Conservation (phyloP, 352 stramenopile species). For the Globisporangium sylvaticum region DNA sequence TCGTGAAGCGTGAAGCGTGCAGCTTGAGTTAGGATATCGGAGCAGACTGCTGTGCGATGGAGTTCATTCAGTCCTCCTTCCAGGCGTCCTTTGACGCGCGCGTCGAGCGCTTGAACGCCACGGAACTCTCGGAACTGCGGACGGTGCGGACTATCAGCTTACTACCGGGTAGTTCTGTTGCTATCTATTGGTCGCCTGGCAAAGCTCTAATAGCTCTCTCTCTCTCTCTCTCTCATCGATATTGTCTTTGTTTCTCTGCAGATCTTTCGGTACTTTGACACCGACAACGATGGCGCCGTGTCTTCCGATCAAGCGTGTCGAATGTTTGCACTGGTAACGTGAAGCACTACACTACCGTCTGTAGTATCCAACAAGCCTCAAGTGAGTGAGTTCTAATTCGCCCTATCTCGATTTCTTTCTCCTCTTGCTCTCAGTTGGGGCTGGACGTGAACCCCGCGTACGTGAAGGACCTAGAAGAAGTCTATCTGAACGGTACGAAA, state of each 20-base stretch:
- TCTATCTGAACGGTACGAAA: conserved; percentile 54
- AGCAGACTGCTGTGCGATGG: conserved; percentile 23
- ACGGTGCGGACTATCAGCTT: conserved; percentile 25
- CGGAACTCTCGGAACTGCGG: conserved; percentile 49
- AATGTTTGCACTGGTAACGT: conserved; percentile 55
- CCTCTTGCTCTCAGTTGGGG: conserved; percentile 28
- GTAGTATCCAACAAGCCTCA: too few relatives aligned
- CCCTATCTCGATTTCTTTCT: background rate
- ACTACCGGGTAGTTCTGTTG: background rate
- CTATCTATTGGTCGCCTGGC: background rate
- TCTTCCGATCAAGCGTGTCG: conserved; percentile 50
- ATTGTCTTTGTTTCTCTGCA: conserved; percentile 8
- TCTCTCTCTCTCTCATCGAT: background rate
- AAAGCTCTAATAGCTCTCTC: background rate
- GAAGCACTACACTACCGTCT: background rate
- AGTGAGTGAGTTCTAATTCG: background rate
- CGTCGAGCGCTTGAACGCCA: conserved; percentile 42
- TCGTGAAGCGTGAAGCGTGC: background rate
- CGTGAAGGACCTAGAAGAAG: conserved; percentile 52
- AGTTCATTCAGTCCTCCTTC: conserved; percentile 61
- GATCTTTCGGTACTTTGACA: conserved; percentile 80
- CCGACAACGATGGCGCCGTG: conserved; percentile 54
- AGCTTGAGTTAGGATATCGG: background rate
- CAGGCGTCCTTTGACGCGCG: conserved; percentile 60
- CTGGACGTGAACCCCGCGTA: conserved; percentile 47